A percentile compares a stretch with the other conserved stretches of the same genome.
Evolutionary conservation across 495 filamentous ascomycete species (phyloP).

Genomic region (Lophiotrema nucula): DNA sequence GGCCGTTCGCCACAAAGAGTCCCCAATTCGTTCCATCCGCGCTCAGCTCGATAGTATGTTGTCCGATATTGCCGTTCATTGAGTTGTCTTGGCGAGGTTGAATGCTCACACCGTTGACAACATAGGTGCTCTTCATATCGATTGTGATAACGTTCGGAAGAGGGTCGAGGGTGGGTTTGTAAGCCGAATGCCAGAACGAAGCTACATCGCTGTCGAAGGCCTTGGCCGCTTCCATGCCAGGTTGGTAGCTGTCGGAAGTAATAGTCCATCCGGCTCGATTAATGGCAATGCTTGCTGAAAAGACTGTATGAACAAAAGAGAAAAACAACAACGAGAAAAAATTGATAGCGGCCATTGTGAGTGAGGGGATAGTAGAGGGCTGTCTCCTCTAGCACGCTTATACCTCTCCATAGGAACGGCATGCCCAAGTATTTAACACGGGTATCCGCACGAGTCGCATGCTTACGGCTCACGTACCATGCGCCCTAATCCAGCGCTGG

Average conservation of each 20-base stretch:
- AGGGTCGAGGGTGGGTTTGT: conserved; percentile 25
- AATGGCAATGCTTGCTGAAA: conserved; percentile 24
- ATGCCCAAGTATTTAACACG: too few relatives aligned
- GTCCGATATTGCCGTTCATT: conserved; percentile 43
- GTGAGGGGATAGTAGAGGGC: too few relatives aligned
- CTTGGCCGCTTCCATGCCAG: conserved; percentile 30
- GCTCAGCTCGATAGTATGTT: conserved; percentile 47
- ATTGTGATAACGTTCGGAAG: conserved; percentile 39
- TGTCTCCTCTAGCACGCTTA: too few relatives aligned
- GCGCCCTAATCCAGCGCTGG: too few relatives aligned
- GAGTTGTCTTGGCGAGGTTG: conserved; percentile 40
- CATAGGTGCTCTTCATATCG: conserved; percentile 42
- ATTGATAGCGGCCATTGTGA: too few relatives aligned
- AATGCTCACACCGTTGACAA: conserved; percentile 31
- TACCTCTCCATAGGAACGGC: too few relatives aligned
- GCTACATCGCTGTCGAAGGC: conserved; percentile 35
- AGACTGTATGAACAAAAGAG: conserved; percentile 11
- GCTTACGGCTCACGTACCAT: too few relatives aligned
- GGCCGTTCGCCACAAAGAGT: conserved; percentile 2
- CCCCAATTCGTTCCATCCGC: conserved; percentile 41
- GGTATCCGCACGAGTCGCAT: too few relatives aligned
- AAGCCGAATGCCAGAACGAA: conserved; percentile 40
- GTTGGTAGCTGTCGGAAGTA: conserved; percentile 36
- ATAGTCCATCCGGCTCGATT: conserved; percentile 37
- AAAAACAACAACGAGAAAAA: too few relatives aligned